Evolutionary conservation across 225 moss, liverwort and hornwort species (phyloP).

Genomic region (Antitrichia curtipendula): DNA sequence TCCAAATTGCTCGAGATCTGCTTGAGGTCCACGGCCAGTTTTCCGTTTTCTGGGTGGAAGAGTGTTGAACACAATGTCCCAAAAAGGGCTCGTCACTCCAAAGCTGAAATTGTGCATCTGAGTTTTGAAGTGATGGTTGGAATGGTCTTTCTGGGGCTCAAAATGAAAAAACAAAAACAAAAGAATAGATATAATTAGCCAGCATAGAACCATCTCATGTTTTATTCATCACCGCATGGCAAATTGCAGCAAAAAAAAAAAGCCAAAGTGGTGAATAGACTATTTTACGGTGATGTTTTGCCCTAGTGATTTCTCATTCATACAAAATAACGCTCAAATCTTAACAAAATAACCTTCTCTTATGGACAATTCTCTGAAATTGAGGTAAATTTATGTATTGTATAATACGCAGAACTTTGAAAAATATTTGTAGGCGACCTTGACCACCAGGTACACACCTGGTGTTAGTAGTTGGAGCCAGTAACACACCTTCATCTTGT

Average conservation of each 20-base stretch:
- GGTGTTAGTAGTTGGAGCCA: not conserved
- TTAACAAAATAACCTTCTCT: not conserved
- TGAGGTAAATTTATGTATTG: no score
- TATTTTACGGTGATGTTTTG: not conserved
- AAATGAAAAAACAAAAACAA: not conserved
- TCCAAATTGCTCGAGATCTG: not conserved
- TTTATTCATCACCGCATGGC: not conserved
- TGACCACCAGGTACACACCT: not conserved
- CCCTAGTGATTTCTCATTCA: not conserved
- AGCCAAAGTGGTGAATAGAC: not conserved
- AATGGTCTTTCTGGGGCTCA: constrained; percentile 20
- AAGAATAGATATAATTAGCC: not conserved
- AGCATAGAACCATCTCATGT: not conserved
- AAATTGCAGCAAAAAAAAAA: rapidly evolving
- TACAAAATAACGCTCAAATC: not conserved
- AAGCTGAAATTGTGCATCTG: constrained; percentile 36
- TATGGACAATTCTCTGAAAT: not conserved
- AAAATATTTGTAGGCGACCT: not conserved
- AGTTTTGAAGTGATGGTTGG: constrained; percentile 35
- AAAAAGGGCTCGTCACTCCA: constrained; percentile 32
- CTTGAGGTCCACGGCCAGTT: not conserved
- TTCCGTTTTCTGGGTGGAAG: constrained; percentile 10
- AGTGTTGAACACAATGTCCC: constrained; percentile 30
- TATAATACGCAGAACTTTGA: not conserved
- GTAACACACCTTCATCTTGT: constrained; percentile 55